Base-by-base conservation (phyloP, 495 filamentous ascomycete species). In the Staphylotrichum tortipilum region DNA sequence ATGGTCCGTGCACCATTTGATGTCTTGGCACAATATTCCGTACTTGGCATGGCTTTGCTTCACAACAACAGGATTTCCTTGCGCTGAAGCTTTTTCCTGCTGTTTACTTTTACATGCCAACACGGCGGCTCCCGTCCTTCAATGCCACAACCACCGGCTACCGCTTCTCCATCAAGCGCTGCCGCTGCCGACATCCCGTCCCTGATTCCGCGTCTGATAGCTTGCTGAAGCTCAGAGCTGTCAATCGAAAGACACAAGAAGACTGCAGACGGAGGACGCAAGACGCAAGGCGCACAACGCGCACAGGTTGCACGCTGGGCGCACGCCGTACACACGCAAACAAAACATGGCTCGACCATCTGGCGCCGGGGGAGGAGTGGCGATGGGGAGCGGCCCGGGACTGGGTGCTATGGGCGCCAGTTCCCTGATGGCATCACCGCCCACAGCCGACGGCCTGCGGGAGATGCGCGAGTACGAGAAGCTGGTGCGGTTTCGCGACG, bases 401-500 rank as follows among this genome's bases (percentile, higher is more conserved):
- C 40, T 31, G 23, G 47, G 21, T 14, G 36, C 24, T 24, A 26
- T 17, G 15, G 47, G 36, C 26, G 56, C 48, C 10, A 24, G 11
- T 4, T 47, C 47, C 8, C 26, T 53, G 34, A 53, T 54, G 22
- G 21, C 53, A 19, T 55, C 63, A n/a, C n/a, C n/a, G 38, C 64
- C 63, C 44, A 45, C 42, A 1, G 35, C 52, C 7, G 56, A 61
- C n/a, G 58, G 56, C 26, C 36, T 50, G 15, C 36, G 39, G 30
- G 60, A 66, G 45, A 23, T 67, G 23, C 45, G 51, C 29, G 53
- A 68, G 53, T 67, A 62, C 57, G 56, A 60, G 34, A 61, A 61
- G 39, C 61, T 68, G n/a, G n/a, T 68, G 52, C 59, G 36, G n/a
- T 65, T 68, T 55, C 62, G 59, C 56, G 65, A 68, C 52, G 52